A percentile compares a stretch with the other conserved stretches of the same genome.
These are phyloP conservation scores for Butyriboletus loyo DNA, from an alignment of 768 basidiomycete species.

Conservation along the genomic window DNA sequence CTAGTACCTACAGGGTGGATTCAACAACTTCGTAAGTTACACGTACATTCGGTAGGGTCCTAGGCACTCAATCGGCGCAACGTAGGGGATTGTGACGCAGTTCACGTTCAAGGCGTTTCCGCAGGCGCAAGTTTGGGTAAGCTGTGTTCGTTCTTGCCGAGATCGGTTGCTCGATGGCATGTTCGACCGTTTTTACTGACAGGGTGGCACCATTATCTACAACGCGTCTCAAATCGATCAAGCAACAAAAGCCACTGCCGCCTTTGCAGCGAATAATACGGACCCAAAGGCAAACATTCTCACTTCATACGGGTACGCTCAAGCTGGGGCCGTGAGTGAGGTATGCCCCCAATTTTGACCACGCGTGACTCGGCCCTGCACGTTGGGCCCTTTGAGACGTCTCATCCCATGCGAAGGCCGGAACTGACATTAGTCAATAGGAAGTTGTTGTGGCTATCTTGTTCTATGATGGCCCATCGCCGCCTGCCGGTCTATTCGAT, in stretches of 20 bases:
- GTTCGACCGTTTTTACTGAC: conserved; percentile 1
- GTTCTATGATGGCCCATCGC: conserved; percentile 54
- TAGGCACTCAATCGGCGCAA: conserved; percentile 34
- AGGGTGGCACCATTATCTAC: conserved; percentile 50
- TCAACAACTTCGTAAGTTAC: conserved; percentile 54
- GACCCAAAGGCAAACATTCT: conserved; percentile 37
- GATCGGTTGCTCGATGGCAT: conserved; percentile 1
- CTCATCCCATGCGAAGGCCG: not conserved
- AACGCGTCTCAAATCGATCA: conserved; percentile 13
- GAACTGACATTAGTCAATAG: conserved; percentile 8
- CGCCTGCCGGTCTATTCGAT: conserved; percentile 27
- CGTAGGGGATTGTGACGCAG: conserved; percentile 55
- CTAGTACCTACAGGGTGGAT: conserved; percentile 49
- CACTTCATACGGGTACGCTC: conserved; percentile 35
- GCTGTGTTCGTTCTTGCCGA: conserved; percentile 1
- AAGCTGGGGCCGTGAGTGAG: conserved; percentile 31
- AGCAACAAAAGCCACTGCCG: conserved; percentile 24
- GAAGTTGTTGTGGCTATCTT: conserved; percentile 33
- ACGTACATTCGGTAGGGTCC: not conserved
- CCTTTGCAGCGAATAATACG: conserved; percentile 18
- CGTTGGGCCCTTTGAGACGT: not conserved
- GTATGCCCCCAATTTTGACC: conserved; percentile 26
- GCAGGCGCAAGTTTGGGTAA: conserved; percentile 26
- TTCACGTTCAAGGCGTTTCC: conserved; percentile 50
- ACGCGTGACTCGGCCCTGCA: conserved; percentile 1